phyloP scores from a whole-genome alignment of 2,329 filamentous ascomycete genomes.

The Penicillium sumatraense region DNA sequence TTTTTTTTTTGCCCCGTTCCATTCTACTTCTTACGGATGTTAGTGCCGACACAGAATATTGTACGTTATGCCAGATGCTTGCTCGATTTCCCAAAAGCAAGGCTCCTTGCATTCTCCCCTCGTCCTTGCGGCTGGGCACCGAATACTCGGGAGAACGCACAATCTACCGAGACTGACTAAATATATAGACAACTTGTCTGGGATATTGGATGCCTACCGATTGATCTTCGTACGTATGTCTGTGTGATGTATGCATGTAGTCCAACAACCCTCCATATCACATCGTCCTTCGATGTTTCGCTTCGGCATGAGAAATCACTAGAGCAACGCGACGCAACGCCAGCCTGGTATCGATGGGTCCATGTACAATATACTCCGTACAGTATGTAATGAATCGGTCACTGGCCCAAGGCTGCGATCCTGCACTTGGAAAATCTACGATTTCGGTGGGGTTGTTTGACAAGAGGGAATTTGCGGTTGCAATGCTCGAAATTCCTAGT shows the following conservation, averaged over 20 bases:
- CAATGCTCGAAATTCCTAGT: slow-evolving; percentile 2
- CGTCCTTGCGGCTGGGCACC: slow-evolving; percentile 29
- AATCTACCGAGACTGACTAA: neutral
- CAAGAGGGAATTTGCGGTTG: neutral
- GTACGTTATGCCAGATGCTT: neutral
- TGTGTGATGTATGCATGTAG: neutral
- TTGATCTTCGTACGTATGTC: neutral
- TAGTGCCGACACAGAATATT: neutral
- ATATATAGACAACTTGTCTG: neutral
- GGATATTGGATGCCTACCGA: neutral
- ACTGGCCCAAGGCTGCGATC: neutral
- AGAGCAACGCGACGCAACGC: slow-evolving; percentile 2
- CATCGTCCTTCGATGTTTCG: neutral
- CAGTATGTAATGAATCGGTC: slow-evolving; percentile 2
- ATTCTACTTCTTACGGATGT: neutral
- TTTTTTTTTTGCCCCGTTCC: slow-evolving; percentile 3
- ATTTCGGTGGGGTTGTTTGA: neutral
- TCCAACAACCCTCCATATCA: neutral
- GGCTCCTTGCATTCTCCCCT: slow-evolving; percentile 32
- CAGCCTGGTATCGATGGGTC: neutral
- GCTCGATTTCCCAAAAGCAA: slow-evolving; percentile 15
- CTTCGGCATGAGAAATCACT: neutral
- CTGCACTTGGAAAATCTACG: neutral
- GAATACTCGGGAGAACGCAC: slow-evolving; percentile 4
- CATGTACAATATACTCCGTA: no score